Evolutionary conservation across 1,284 basidiomycete species (phyloP).

Genomic region (Ustilago loliicola): DNA sequence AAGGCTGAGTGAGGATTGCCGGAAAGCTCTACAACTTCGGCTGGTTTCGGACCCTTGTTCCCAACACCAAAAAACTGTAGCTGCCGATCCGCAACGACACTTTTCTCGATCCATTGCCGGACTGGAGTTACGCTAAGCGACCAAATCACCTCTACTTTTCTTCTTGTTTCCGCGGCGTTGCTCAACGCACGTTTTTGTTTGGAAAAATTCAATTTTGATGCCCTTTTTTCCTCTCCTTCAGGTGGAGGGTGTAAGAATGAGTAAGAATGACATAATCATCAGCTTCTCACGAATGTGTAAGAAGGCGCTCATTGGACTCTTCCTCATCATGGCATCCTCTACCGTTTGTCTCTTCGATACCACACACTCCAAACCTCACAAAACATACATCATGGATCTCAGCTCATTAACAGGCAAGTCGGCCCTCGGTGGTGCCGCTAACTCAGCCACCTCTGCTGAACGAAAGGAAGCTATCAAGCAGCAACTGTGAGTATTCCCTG

Average conservation of each 20-base stretch:
- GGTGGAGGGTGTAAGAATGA: conserved; percentile 12
- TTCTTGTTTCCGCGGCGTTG: conserved; percentile 4
- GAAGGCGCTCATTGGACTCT: background rate
- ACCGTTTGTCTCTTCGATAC: background rate
- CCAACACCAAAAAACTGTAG: conserved; percentile 3
- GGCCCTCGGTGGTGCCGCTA: conserved; percentile 10
- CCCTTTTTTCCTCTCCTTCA: background rate
- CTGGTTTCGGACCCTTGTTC: conserved; percentile 26
- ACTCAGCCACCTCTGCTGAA: conserved; percentile 51
- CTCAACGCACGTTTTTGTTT: conserved; percentile 5
- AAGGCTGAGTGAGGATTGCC: background rate
- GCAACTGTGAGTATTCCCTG: conserved; percentile 54
- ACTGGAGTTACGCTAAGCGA: conserved; percentile 1
- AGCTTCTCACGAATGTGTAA: background rate
- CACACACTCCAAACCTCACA: background rate
- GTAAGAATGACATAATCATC: conserved; percentile 21
- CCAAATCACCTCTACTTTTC: background rate
- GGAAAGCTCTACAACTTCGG: conserved; percentile 20
- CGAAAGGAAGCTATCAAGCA: conserved; percentile 67
- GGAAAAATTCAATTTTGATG: conserved; percentile 12
- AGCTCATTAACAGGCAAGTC: conserved; percentile 50
- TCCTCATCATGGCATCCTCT: too few relatives aligned
- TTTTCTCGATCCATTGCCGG: conserved; percentile 2
- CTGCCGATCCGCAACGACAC: background rate
- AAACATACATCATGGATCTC: conserved; percentile 55